A percentile compares a stretch with the other conserved stretches of the same genome.
Conservation (phyloP, 352 stramenopile genomes). For the Plasmopara halstedii region DNA sequence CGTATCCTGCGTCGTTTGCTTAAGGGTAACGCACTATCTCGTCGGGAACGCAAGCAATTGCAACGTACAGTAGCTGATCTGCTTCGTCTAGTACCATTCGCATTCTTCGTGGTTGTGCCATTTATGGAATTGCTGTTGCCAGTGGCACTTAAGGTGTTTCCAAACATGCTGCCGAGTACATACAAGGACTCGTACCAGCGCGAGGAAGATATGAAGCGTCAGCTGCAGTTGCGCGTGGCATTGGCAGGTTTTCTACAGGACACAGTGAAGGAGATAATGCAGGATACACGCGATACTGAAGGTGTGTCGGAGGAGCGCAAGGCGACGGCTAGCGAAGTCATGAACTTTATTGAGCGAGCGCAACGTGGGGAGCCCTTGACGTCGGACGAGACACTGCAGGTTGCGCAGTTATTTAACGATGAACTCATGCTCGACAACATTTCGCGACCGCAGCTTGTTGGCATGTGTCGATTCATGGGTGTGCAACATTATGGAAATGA, state of each 20-base stretch:
- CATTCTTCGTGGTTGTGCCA: constrained; percentile 96
- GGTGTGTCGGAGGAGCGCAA: constrained; percentile 70
- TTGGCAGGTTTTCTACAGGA: constrained; percentile 97
- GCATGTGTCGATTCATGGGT: constrained; percentile 97
- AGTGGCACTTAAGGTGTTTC: constrained; percentile 97
- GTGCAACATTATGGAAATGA: constrained; percentile 95
- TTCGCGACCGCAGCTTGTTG: constrained; percentile 93
- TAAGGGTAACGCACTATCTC: constrained; percentile 89
- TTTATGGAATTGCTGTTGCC: constrained; percentile 98
- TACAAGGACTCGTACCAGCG: constrained; percentile 94
- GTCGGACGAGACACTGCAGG: constrained; percentile 79
- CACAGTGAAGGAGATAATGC: constrained; percentile 88
- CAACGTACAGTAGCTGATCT: constrained; percentile 94
- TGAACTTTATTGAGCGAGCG: constrained; percentile 77
- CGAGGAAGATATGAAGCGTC: constrained; percentile 98
- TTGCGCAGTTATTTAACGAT: constrained; percentile 94
- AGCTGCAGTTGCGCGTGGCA: constrained; percentile 93
- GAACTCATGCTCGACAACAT: constrained; percentile 99
- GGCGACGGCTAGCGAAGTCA: constrained; percentile 72
- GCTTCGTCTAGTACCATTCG: constrained; percentile 95
- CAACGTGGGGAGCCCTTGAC: constrained; percentile 70
- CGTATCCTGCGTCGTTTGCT: constrained; percentile 90
- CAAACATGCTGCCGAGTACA: constrained; percentile 98
- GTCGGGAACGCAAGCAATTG: constrained; percentile 95
- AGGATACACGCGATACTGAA: constrained; percentile 75